Evolutionary conservation across 1,139 yeast species (phyloP).

Genomic region (Suhomyces bokatorum): DNA sequence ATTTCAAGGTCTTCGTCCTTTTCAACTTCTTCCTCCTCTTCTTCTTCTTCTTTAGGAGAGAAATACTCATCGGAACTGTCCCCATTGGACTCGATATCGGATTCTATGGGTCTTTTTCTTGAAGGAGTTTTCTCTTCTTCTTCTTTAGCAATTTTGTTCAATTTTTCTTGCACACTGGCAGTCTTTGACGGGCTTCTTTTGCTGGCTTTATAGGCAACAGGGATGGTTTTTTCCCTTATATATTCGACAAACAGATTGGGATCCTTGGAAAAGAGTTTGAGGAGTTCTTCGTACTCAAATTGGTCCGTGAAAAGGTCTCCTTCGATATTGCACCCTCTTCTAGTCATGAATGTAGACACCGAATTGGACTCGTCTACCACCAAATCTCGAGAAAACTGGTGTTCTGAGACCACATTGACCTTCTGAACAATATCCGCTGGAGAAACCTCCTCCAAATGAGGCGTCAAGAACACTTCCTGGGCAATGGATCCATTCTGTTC

Average conservation of each 20-base stretch:
- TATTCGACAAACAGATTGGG: slow-evolving; percentile 28
- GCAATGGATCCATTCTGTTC: background rate
- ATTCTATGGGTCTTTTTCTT: background rate
- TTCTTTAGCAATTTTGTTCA: slow-evolving; percentile 2
- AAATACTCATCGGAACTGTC: slow-evolving; percentile 4
- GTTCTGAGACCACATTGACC: slow-evolving; percentile 35
- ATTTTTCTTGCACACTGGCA: slow-evolving; percentile 12
- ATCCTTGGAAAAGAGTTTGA: slow-evolving; percentile 21
- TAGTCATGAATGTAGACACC: slow-evolving; percentile 34
- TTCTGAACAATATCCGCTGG: slow-evolving; percentile 31
- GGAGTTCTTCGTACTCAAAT: slow-evolving; percentile 39
- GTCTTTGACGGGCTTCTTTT: slow-evolving; percentile 6
- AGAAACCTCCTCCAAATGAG: slow-evolving; percentile 35
- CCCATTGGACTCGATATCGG: slow-evolving; percentile 2
- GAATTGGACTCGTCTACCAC: slow-evolving; percentile 33
- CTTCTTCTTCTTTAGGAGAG: slow-evolving; percentile 12
- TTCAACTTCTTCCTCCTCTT: slow-evolving; percentile 10
- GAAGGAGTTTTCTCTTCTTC: background rate
- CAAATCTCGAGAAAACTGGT: slow-evolving; percentile 23
- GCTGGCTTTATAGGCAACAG: slow-evolving; percentile 21
- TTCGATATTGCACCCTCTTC: slow-evolving; percentile 38
- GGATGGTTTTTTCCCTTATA: slow-evolving; percentile 24
- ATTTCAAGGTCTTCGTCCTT: slow-evolving; percentile 9
- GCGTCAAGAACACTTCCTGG: slow-evolving; percentile 43
- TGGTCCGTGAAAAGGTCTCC: slow-evolving; percentile 32